Conservation (phyloP, 805 yeast species). For the Nakazawaea laoshanensis region DNA sequence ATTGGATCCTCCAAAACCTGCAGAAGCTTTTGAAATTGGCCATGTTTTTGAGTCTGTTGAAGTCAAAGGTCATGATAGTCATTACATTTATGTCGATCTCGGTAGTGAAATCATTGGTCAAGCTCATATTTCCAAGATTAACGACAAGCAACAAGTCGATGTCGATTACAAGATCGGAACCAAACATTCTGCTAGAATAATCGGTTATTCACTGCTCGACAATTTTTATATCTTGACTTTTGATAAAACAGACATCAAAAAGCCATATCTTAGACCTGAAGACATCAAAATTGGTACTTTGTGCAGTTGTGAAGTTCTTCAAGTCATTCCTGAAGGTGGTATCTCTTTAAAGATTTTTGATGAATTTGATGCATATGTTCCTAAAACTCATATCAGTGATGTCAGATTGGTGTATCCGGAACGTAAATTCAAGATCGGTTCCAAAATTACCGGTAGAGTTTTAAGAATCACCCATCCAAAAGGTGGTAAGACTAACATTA, state of each 20-base stretch:
- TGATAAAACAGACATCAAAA: slow-evolving; percentile 54
- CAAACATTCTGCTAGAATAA: slow-evolving; percentile 65
- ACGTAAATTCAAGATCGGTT: slow-evolving; percentile 80
- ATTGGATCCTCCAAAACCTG: slow-evolving; percentile 27
- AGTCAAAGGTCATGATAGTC: slow-evolving; percentile 50
- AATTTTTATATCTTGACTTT: slow-evolving; percentile 59
- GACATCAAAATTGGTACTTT: slow-evolving; percentile 75
- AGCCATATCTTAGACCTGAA: slow-evolving; percentile 55
- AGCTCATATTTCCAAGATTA: slow-evolving; percentile 69
- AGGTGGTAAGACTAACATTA: slow-evolving; percentile 36
- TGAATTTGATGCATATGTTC: slow-evolving; percentile 67
- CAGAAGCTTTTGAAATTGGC: slow-evolving; percentile 77
- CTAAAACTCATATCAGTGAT: slow-evolving; percentile 74
- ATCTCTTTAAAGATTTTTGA: slow-evolving; percentile 58
- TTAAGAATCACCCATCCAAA: slow-evolving; percentile 36
- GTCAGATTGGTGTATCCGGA: slow-evolving; percentile 82
- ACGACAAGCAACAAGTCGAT: slow-evolving; percentile 34
- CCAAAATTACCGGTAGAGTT: slow-evolving; percentile 71
- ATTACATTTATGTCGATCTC: slow-evolving; percentile 48
- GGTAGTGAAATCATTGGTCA: slow-evolving; percentile 55
- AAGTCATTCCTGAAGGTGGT: slow-evolving; percentile 56
- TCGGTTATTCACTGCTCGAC: slow-evolving; percentile 64
- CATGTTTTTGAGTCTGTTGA: slow-evolving; percentile 50
- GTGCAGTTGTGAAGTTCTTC: slow-evolving; percentile 45
- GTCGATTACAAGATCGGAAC: slow-evolving; percentile 55